phyloP scores from a whole-genome alignment of 1,284 basidiomycete species.

The Naganishia liquefaciens region DNA sequence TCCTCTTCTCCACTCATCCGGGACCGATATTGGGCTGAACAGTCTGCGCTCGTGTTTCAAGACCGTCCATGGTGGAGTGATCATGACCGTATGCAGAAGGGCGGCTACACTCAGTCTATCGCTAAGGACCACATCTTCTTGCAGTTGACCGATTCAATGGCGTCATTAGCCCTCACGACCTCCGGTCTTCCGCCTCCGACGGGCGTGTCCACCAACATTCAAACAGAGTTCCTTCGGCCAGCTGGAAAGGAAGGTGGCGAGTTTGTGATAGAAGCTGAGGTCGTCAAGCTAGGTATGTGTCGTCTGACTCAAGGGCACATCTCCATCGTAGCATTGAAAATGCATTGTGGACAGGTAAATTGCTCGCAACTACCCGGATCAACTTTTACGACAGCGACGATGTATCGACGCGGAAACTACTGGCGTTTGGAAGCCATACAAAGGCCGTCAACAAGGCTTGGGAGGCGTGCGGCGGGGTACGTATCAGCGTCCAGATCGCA shows the following conservation, averaged over 20 bases:
- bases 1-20: neutral
- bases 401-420: conserved; percentile 38
- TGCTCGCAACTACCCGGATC: conserved; percentile 47
- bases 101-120: too few species aligned
- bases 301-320: neutral
- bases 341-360: conserved; percentile 37
- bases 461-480: conserved; percentile 33
- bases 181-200: conserved; percentile 50
- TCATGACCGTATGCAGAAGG: conserved; percentile 50
- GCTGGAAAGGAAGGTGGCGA: conserved; percentile 45
- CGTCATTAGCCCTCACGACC: conserved; percentile 50
- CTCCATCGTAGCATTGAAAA: neutral
- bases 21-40: neutral
- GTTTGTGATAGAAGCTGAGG: conserved; percentile 46
- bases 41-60: conserved; percentile 22
- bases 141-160: conserved; percentile 52
- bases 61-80: conserved; percentile 54
- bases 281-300: conserved; percentile 47
- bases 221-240: conserved; percentile 52
- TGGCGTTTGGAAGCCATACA: conserved; percentile 53
- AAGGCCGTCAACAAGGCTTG: conserved; percentile 44
- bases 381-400: conserved; percentile 45
- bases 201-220: conserved; percentile 51
- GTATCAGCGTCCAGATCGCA: neutral
- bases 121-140: conserved; percentile 13